Base-by-base conservation (phyloP, 1,139 yeast species). In the Pneumocystis jirovecii region DNA sequence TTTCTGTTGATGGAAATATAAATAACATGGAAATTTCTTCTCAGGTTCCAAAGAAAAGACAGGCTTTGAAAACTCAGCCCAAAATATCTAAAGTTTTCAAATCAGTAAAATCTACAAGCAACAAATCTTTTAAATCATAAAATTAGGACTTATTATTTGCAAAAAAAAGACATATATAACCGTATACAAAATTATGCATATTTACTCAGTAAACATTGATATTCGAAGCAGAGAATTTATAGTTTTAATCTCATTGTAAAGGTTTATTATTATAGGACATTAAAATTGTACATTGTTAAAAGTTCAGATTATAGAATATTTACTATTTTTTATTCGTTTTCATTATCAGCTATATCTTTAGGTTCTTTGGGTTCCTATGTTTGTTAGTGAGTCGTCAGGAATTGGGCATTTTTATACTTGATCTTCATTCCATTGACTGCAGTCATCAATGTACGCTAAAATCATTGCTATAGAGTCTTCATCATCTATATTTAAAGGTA, bases 401-500 rank as follows among this genome's bases (percentile, higher is more conserved):
- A 50, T 10, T 8, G 12, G n/a, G 15, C 4, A 17, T 25, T 50
- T 25, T 25, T 17, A 12, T 2, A 50, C 57, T 25, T 93, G 98
- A 6, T 85, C 79, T 74, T 95, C 99, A 37, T 90, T 85, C 98
- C 98, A 93, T 74, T 93, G 99, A 0, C 98, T 93, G 31, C 93
- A 89, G 74, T 93, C 98, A 73, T 93, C 99, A 57, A 95, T 87
- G 74, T 90, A 90, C 73, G 96, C 87, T 70, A 95, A 79, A 64
- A 93, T 93, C 0, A 93, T 86, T 8, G 86, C 84, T 25, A 93
- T 86, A 63, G 90, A 83, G 64, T 86, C 91, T 60, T 90, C 86
- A 73, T 87, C 86, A 62, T 85, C 81, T 63, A 96, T 86, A 72
- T 89, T 95, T 69, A 93, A 79, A 0, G 98, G 97, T 69, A 93